Evolutionary conservation across 1,139 yeast species (phyloP), one percentile per base, ranked within the genome.

Genomic region (Hyphopichia buzzinii): DNA sequence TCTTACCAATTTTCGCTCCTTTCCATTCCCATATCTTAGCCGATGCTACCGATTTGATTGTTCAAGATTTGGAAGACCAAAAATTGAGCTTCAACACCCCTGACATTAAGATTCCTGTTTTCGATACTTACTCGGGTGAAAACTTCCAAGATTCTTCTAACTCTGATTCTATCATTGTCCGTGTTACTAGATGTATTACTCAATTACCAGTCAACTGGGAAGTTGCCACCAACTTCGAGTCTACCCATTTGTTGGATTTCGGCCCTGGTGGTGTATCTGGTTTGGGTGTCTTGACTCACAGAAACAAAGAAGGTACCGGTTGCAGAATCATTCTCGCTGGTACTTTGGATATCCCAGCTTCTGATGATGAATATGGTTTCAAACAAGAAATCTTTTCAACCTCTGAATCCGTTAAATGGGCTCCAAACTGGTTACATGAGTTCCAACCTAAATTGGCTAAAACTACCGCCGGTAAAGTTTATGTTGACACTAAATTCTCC

Each of bases 251-350:
- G 50, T 66, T 92, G 48, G 99, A 92, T 65, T 92, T 92, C 55
- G 99, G 99, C 57, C 99, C 98, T 43, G 98, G 99, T 65, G 98
- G 97, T 51, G 82, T 87, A 35, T 87, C 97, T 33, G 99, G 99
- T 50, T 75, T 92, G 50, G 98, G 98, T 66, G 84, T 86, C 46
- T 77, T 92, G 54, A 92, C 98, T 41, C 96, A 89, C 67, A 84
- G 96, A 67, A 92, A 90, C 72, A 92, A 90, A 69, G 98, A 92
- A 57, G 99, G 99, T 67, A 88, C 97, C 38, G 99, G 99, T 64
- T 84, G 88, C 35, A 84, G 99, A 67, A 73, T 92, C 43, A 87
- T 92, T 51, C 77, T 94, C 49, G 97, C 96, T 36, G 97, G 98
- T 62, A 79, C 94, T 41, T 71, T 92, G 48, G 96, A 88, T 52